A percentile compares a stretch with the other conserved stretches of the same genome.
Conservation (phyloP, 345 rosid genomes). For the Physaria fendleri region DNA sequence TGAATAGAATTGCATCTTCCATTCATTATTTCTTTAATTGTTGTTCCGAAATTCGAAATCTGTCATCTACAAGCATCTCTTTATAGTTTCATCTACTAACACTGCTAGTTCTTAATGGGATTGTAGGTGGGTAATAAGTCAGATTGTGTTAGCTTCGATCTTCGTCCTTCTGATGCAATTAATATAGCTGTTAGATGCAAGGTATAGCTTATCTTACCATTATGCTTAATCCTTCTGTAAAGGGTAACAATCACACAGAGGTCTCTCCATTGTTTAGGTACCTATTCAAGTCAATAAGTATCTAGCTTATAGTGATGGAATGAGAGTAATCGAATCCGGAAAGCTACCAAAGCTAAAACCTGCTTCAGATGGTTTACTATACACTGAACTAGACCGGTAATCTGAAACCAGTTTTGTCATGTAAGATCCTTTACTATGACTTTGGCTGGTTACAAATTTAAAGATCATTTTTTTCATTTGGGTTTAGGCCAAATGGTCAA, state of each 20-base stretch:
- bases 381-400: slow-evolving; percentile 78
- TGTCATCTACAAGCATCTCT: too few species aligned
- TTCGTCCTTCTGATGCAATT: slow-evolving; percentile 94
- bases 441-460: too few species aligned
- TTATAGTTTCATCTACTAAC: too few species aligned
- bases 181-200: slow-evolving; percentile 95
- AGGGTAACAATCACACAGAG: too few species aligned
- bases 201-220: slow-evolving; percentile 42
- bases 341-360: slow-evolving; percentile 46
- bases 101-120: slow-evolving; percentile 12
- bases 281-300: slow-evolving; percentile 95
- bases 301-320: slow-evolving; percentile 88
- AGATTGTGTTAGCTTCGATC: slow-evolving; percentile 70
- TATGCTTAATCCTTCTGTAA: too few species aligned
- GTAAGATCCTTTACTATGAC: background rate
- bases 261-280: slow-evolving; percentile 57
- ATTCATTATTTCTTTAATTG: too few species aligned
- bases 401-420: too few species aligned
- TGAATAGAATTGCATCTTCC: too few species aligned
- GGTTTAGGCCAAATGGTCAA: slow-evolving; percentile 89
- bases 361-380: slow-evolving; percentile 54
- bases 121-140: slow-evolving; percentile 53
- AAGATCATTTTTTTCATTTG: background rate
- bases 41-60: too few species aligned
- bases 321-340: slow-evolving; percentile 80